These are phyloP conservation scores for Exophiala xenobiotica DNA, from an alignment of 2,329 filamentous ascomycete genomes.

Conservation along the genomic window DNA sequence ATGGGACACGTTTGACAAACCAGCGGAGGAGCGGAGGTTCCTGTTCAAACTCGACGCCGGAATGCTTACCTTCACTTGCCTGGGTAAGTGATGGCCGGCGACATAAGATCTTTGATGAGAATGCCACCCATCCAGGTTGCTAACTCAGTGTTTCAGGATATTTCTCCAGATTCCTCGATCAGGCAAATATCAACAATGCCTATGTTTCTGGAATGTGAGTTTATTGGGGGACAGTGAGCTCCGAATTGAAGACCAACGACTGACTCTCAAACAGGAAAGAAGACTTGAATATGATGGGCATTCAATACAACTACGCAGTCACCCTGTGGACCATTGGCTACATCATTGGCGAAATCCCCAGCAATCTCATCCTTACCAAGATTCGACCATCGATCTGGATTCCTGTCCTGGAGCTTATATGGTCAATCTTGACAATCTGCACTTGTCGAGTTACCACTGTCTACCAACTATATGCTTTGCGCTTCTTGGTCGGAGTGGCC, in stretches of 20 bases:
- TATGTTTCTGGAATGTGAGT: conserved; percentile 20
- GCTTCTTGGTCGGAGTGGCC: conserved; percentile 51
- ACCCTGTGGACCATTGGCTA: conserved; percentile 18
- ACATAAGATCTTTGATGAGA: neutral
- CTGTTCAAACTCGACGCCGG: conserved; percentile 58
- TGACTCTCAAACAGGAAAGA: conserved; percentile 30
- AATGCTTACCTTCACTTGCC: conserved; percentile 56
- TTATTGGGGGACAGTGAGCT: neutral
- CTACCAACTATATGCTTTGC: conserved; percentile 31
- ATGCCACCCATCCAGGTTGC: neutral
- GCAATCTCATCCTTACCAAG: conserved; percentile 34
- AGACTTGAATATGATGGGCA: conserved; percentile 35
- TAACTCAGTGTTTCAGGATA: conserved; percentile 22
- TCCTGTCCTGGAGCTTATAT: conserved; percentile 34
- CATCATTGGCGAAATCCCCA: conserved; percentile 32
- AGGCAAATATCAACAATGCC: conserved; percentile 52
- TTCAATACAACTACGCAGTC: conserved; percentile 34
- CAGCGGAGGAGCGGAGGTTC: conserved; percentile 50
- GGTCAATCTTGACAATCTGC: conserved; percentile 34
- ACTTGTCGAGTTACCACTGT: conserved; percentile 10
- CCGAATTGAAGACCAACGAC: neutral
- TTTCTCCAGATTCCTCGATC: conserved; percentile 49
- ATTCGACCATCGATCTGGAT: conserved; percentile 35
- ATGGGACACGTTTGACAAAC: conserved; percentile 55
- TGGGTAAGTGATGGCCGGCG: conserved; percentile 34